Conservation (phyloP, 78 protist species). For the Dictyostelium citrinum region DNA sequence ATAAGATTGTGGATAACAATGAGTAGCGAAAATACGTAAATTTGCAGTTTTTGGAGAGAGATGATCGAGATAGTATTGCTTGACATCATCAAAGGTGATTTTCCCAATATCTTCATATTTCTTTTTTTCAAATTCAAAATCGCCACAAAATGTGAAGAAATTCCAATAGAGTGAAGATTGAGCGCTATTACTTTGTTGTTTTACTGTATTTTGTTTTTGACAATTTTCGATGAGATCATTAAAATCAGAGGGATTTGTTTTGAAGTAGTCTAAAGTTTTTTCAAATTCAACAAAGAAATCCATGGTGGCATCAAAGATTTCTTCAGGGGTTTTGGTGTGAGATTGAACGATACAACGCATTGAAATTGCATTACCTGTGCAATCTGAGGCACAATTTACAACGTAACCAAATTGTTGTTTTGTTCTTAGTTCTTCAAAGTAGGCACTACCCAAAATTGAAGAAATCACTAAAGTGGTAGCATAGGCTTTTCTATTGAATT, state of each 20-base stretch:
- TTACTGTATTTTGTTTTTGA: neutral
- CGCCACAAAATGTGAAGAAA: neutral
- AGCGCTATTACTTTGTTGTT: neutral
- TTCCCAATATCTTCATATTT: neutral
- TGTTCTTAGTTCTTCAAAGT: constrained; percentile 47
- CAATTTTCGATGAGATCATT: neutral
- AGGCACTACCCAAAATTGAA: neutral
- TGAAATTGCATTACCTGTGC: neutral
- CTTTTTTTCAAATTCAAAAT: neutral
- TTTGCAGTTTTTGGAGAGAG: neutral
- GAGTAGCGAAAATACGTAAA: neutral
- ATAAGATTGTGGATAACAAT: neutral
- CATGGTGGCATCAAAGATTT: neutral
- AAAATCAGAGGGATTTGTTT: neutral
- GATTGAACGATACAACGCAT: neutral
- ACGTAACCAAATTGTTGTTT: constrained; percentile 50
- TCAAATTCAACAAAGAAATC: neutral
- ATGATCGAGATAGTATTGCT: neutral
- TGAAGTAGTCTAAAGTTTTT: neutral
- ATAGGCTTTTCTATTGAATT: neutral
- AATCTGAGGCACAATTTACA: neutral
- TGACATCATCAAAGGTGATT: neutral
- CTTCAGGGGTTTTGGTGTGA: neutral
- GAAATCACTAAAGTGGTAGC: neutral
- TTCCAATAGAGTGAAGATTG: neutral